Conservation (phyloP, 2,329 filamentous ascomycete genomes). For the Neofusicoccum laricinum region DNA sequence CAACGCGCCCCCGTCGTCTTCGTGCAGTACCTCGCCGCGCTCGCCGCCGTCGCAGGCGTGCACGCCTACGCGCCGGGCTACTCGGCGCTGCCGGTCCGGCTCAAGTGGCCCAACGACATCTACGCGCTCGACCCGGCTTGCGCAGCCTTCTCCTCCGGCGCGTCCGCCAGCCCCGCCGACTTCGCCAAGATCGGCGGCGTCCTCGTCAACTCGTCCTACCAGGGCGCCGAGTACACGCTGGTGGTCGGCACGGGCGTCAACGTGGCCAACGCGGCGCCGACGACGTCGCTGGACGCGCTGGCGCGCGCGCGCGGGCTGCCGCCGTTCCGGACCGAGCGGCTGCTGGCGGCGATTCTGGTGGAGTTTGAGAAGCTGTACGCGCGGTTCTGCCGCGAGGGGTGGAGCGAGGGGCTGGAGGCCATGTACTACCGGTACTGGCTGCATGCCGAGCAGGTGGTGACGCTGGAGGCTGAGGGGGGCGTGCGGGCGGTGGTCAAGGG, state of each 20-base stretch:
- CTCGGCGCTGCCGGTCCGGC: slow-evolving; percentile 69
- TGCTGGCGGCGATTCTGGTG: slow-evolving; percentile 77
- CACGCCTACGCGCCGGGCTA: slow-evolving; percentile 77
- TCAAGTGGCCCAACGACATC: slow-evolving; percentile 99
- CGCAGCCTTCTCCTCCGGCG: not conserved
- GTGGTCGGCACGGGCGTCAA: slow-evolving; percentile 84
- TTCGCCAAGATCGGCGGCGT: slow-evolving; percentile 95
- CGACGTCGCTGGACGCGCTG: slow-evolving; percentile 78
- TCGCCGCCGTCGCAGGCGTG: slow-evolving; percentile 82
- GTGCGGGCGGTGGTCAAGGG: slow-evolving; percentile 74
- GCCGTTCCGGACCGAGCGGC: slow-evolving; percentile 70
- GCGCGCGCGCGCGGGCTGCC: slow-evolving; percentile 46
- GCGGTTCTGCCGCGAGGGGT: slow-evolving; percentile 72
- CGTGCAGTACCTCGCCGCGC: slow-evolving; percentile 85
- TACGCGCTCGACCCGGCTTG: slow-evolving; percentile 37
- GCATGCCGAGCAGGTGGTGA: slow-evolving; percentile 63
- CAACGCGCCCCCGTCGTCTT: slow-evolving; percentile 80
- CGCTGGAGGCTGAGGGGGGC: slow-evolving; percentile 76
- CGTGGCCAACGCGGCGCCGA: slow-evolving; percentile 77
- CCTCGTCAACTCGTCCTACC: slow-evolving; percentile 83
- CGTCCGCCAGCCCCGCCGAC: slow-evolving; percentile 38
- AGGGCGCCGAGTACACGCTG: slow-evolving; percentile 72
- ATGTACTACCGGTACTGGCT: slow-evolving; percentile 9
- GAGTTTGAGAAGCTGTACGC: slow-evolving; percentile 75
- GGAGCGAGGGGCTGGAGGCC: slow-evolving; percentile 51